These are phyloP conservation scores for Echites panduratus DNA, from an alignment of 257 asterid genomes.

Conservation along the genomic window DNA sequence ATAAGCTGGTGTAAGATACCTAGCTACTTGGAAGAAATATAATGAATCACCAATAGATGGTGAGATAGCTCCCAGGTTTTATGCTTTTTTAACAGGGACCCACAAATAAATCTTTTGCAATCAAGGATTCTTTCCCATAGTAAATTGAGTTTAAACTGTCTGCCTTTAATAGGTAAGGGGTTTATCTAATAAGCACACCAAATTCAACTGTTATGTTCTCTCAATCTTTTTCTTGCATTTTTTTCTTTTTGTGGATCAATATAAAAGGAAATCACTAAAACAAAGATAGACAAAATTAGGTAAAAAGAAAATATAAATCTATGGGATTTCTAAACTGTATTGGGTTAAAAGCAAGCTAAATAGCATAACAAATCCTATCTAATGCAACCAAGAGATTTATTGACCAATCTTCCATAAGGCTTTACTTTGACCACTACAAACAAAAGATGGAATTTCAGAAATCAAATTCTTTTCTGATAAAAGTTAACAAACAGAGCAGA, in stretches of 20 bases:
- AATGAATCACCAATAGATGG: background rate
- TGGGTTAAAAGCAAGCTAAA: background rate
- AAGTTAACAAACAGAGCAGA: background rate
- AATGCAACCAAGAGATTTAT: background rate
- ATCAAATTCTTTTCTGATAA: background rate
- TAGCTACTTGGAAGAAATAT: background rate
- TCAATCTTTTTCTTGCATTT: background rate
- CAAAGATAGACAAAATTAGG: background rate
- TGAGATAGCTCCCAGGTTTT: background rate
- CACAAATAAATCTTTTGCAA: conserved; percentile 3
- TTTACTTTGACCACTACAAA: background rate
- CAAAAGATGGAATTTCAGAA: background rate
- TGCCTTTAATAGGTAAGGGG: background rate
- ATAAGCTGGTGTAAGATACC: background rate
- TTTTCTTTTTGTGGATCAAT: too few relatives aligned
- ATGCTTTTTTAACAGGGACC: background rate
- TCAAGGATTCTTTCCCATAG: background rate
- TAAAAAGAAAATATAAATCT: background rate
- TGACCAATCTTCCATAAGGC: background rate
- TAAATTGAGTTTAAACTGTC: background rate
- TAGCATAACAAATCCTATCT: background rate
- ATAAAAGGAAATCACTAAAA: background rate
- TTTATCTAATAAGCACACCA: background rate
- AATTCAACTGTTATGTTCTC: background rate
- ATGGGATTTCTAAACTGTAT: background rate